Percentiles rank a stretch among this genome's conserved stretches.
Evolutionary conservation across 805 yeast species (phyloP).

Genomic region (Saturnispora silvae): DNA sequence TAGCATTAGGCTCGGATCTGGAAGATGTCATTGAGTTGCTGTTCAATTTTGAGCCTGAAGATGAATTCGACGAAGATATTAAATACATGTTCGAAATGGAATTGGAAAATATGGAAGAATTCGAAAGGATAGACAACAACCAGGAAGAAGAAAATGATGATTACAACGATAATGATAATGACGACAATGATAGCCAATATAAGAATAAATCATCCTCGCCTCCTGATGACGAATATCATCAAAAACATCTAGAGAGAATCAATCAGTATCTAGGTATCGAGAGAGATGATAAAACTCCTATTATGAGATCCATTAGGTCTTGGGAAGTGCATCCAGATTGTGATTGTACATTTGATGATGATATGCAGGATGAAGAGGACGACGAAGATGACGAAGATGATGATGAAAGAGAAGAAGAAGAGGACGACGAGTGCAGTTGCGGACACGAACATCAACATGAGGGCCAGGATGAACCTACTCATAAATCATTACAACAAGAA

Average conservation of each 20-base stretch:
- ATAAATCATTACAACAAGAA: neutral
- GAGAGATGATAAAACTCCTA: slow-evolving; percentile 5
- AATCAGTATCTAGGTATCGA: slow-evolving; percentile 7
- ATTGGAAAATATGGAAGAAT: slow-evolving; percentile 20
- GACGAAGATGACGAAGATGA: slow-evolving; percentile 11
- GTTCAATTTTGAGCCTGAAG: slow-evolving; percentile 47
- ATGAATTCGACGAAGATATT: slow-evolving; percentile 56
- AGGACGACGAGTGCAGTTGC: too few relatives aligned
- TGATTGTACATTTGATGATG: slow-evolving; percentile 22
- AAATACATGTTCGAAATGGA: slow-evolving; percentile 28
- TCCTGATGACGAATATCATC: slow-evolving; percentile 9
- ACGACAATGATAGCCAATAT: neutral
- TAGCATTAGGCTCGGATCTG: slow-evolving; percentile 36
- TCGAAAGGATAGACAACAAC: slow-evolving; percentile 10
- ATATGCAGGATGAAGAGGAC: slow-evolving; percentile 15
- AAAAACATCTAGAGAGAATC: slow-evolving; percentile 6
- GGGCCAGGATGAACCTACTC: neutral
- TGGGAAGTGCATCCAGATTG: slow-evolving; percentile 30
- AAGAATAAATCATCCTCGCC: too few relatives aligned
- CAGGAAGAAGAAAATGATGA: neutral
- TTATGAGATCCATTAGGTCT: slow-evolving; percentile 1
- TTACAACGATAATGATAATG: neutral
- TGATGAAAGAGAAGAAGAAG: neutral
- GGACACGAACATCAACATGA: neutral
- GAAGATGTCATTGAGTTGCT: slow-evolving; percentile 44